Evolutionary conservation across 83 land plant genomes (phyloP).

Genomic region (Thuja plicata): DNA sequence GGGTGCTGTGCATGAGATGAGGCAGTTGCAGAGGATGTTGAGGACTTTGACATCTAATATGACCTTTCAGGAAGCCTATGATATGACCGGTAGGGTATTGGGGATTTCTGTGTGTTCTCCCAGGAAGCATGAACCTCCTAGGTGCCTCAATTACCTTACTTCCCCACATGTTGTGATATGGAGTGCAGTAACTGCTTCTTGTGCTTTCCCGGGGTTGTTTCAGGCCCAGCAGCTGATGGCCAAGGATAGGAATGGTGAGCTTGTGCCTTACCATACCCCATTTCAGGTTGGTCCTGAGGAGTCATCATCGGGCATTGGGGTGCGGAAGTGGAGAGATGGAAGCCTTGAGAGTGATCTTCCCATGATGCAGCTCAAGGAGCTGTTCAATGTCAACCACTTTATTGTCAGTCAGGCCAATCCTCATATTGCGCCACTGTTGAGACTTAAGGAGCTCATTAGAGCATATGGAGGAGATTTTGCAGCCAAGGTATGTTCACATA

Average conservation of each 20-base stretch:
- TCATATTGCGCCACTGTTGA: slow-evolving; percentile 87
- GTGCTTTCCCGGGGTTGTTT: slow-evolving; percentile 99
- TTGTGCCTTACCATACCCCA: slow-evolving; percentile 95
- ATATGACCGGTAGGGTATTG: slow-evolving; percentile 91
- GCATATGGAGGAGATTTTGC: slow-evolving; percentile 95
- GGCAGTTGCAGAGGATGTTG: slow-evolving; percentile 75
- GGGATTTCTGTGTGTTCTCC: slow-evolving; percentile 98
- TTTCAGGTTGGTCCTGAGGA: slow-evolving; percentile 77
- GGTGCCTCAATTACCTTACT: slow-evolving; percentile 94
- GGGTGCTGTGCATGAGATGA: slow-evolving; percentile 93
- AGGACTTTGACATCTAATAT: slow-evolving; percentile 85
- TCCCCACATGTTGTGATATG: slow-evolving; percentile 99
- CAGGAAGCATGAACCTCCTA: slow-evolving; percentile 91
- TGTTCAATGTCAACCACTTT: slow-evolving; percentile 98
- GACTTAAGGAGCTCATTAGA: slow-evolving; percentile 87
- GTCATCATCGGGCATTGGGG: slow-evolving; percentile 32
- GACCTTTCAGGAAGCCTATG: slow-evolving; percentile 98
- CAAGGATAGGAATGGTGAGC: slow-evolving; percentile 88
- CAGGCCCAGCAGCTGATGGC: slow-evolving; percentile 99
- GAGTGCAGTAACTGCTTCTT: slow-evolving; percentile 99
- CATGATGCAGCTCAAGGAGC: slow-evolving; percentile 95
- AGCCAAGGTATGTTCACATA: slow-evolving; percentile 71
- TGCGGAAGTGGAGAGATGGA: slow-evolving; percentile 96
- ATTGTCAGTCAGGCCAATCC: slow-evolving; percentile 99
- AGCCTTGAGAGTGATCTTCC: slow-evolving; percentile 98